A percentile compares a stretch with the other conserved stretches of the same genome.
phyloP scores from a whole-genome alignment of 257 asterid species.

The Solanum appendiculatum region DNA sequence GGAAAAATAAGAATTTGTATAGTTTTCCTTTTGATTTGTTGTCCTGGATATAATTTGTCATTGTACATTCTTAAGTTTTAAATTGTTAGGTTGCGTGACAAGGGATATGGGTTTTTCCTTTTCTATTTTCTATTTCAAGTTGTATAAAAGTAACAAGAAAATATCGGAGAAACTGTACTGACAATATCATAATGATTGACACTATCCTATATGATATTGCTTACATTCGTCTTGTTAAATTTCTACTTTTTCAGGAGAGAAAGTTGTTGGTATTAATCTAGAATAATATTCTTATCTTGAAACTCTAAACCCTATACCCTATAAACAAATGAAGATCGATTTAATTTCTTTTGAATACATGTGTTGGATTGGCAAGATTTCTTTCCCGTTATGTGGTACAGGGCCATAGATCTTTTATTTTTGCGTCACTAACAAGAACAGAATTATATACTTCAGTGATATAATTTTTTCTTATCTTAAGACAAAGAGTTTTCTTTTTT shows the following conservation, averaged over 20 bases:
- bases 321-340: too few species aligned
- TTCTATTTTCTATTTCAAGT: background rate
- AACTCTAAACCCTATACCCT: too few species aligned
- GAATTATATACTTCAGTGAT: background rate
- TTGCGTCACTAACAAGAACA: background rate
- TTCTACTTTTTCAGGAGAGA: background rate
- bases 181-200: background rate
- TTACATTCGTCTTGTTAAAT: background rate
- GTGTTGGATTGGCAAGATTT: background rate
- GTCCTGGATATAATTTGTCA: background rate
- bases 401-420: background rate
- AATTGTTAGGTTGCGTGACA: background rate
- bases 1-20: background rate
- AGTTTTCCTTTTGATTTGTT: background rate
- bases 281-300: too few species aligned
- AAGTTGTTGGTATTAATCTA: too few species aligned
- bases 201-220: background rate
- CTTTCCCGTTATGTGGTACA: background rate
- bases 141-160: background rate
- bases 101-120: background rate
- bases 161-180: background rate
- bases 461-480: background rate
- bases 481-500: background rate
- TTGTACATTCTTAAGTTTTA: background rate
- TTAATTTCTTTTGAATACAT: background rate